phyloP scores from a whole-genome alignment of 2,329 filamentous ascomycete species.

The Pestalotiopsis sp. region DNA sequence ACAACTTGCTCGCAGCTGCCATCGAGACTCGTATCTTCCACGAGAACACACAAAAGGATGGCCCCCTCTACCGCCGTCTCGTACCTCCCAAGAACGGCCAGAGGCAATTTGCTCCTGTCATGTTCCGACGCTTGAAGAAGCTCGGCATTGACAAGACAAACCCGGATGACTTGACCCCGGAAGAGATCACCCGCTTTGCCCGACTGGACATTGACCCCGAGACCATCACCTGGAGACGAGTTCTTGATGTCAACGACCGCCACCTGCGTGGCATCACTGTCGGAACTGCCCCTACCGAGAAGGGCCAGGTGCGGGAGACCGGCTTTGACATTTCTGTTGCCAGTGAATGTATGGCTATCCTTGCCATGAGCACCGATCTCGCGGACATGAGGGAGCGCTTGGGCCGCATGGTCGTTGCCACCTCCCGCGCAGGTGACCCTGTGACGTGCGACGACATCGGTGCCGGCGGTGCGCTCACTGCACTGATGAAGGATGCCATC shows the following conservation, averaged over 20 bases:
- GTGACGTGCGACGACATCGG: conserved; percentile 97
- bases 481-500: conserved; percentile 96
- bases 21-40: conserved; percentile 99
- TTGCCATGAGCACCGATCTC: conserved; percentile 87
- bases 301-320: conserved; percentile 83
- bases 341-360: conserved; percentile 97
- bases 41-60: conserved; percentile 92
- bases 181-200: conserved; percentile 88
- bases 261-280: conserved; percentile 89
- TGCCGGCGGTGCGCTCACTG: conserved; percentile 86
- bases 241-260: conserved; percentile 95
- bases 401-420: conserved; percentile 93
- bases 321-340: conserved; percentile 98
- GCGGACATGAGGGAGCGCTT: conserved; percentile 90
- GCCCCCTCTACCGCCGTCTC: conserved; percentile 81
- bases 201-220: conserved; percentile 94
- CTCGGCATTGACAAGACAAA: conserved; percentile 94
- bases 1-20: conserved; percentile 93
- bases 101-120: conserved; percentile 82
- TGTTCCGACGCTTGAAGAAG: conserved; percentile 93
- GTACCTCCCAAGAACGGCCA: conserved; percentile 90
- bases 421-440: conserved; percentile 81
- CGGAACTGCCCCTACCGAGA: conserved; percentile 87
- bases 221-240: conserved; percentile 95
- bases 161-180: conserved; percentile 85